Evolutionary conservation across 176 grass and related monocot genomes (phyloP), one percentile per base, ranked within the genome.

Genomic region (Luzula sylvatica): DNA sequence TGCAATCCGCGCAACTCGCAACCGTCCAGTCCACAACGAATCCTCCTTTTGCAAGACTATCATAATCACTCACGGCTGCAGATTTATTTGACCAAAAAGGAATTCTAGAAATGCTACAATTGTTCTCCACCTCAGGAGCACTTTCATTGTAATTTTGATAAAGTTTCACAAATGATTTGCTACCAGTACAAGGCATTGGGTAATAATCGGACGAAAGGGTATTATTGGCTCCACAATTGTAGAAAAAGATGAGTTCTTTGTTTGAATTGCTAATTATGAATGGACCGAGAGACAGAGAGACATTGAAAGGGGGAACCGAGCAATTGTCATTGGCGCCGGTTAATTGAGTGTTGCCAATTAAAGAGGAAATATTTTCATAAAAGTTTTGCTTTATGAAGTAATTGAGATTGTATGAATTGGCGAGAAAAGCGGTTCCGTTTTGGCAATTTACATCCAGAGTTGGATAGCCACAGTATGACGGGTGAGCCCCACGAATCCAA

Each of bases 21-120:
- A 32, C 50, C 3, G 61, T 47, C 69, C 74, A 77, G 8, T 70
- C 65, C 21, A 78, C 23, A 2, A 24, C 4, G 61, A 78, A 84
- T 12, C 74, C 69, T 15, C 3, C 51, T 30, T 16, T 50, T 8
- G 69, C 55, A 11, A 75, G 65, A 46, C 4, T 35, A 12, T 19
- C 49, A 51, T 75, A 81, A 3, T 64, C 32, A 14, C 29, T 42
- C 26, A 55, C 25, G n/a, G 48, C 57, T 12, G 39, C 32, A 11
- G 4, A 5, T 38, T 20, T 58, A 28, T 27, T 38, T 3, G 26
- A 24, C 54, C 29, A 58, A 40, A 58, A 28, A 35, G 54, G 54
- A 11, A 28, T 19, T 20, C 13, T 58, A 12, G 54, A 40, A 16
- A 58, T 21, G 29, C 28, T 12, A 41, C 54, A 58, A 35, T 58